Evolutionary conservation across 108 stramenopile species (phyloP).

Genomic region (Cylindrotheca closterium): DNA sequence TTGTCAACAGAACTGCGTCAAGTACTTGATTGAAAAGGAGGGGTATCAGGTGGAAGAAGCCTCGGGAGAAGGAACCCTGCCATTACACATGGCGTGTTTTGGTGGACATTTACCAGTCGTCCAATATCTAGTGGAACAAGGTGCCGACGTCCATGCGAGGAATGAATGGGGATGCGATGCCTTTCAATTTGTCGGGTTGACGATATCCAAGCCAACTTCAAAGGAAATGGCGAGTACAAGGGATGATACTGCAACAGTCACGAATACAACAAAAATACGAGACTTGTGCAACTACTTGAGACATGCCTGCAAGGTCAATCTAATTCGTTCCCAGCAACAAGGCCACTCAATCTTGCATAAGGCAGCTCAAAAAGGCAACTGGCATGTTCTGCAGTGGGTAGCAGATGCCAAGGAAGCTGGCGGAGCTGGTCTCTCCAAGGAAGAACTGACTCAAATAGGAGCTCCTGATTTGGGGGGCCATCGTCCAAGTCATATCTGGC

Average conservation of each 20-base stretch:
- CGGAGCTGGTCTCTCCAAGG: slow-evolving; percentile 30
- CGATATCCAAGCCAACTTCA: slow-evolving; percentile 32
- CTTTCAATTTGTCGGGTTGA: slow-evolving; percentile 82
- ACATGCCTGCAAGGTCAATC: slow-evolving; percentile 40
- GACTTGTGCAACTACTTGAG: slow-evolving; percentile 54
- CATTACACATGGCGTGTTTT: slow-evolving; percentile 83
- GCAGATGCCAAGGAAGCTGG: slow-evolving; percentile 16
- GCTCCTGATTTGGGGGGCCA: slow-evolving; percentile 53
- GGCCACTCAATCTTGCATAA: slow-evolving; percentile 83
- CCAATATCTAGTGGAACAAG: slow-evolving; percentile 35
- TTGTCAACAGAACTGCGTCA: slow-evolving; percentile 8
- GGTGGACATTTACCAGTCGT: slow-evolving; percentile 67
- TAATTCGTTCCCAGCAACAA: slow-evolving; percentile 47
- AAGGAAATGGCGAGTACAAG: no score
- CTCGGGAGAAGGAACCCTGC: slow-evolving; percentile 83
- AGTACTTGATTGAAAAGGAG: slow-evolving; percentile 19
- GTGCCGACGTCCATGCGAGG: slow-evolving; percentile 14
- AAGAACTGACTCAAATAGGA: slow-evolving; percentile 20
- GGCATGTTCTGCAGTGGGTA: slow-evolving; percentile 69
- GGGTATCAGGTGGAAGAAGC: slow-evolving; percentile 19
- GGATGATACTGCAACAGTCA: no score
- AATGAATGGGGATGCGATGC: slow-evolving; percentile 76
- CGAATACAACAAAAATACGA: slow-evolving; percentile 33
- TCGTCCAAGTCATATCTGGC: slow-evolving; percentile 73
- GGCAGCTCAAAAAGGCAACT: slow-evolving; percentile 69